These are phyloP conservation scores for Alternaria burnsii DNA, from an alignment of 2,329 filamentous ascomycete genomes.

Conservation along the genomic window DNA sequence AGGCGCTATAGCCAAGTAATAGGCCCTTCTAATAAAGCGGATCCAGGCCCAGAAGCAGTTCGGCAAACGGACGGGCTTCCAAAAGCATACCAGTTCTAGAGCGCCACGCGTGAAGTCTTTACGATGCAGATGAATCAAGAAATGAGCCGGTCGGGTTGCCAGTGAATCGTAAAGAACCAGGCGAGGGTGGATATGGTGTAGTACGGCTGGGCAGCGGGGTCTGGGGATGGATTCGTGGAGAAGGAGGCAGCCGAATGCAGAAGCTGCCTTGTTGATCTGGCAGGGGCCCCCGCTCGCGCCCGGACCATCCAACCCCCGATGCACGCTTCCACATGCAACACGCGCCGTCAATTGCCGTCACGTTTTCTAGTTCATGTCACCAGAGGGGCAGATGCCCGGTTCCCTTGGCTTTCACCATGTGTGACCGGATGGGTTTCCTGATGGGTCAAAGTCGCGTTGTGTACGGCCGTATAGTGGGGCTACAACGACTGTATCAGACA, in stretches of 20 bases:
- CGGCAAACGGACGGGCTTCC: conserved; percentile 26
- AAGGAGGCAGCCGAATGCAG: conserved; percentile 17
- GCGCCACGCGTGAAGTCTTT: conserved; percentile 5
- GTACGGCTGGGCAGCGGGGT: conserved; percentile 11
- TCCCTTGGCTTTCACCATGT: conserved; percentile 20
- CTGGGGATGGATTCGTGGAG: conserved; percentile 30
- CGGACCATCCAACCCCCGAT: conserved; percentile 26
- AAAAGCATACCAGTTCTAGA: conserved; percentile 16
- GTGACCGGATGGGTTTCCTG: conserved; percentile 33
- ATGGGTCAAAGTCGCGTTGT: conserved; percentile 20
- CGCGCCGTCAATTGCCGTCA: conserved; percentile 13
- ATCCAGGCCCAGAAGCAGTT: conserved; percentile 23
- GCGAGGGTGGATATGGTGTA: conserved; percentile 8
- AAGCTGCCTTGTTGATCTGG: conserved; percentile 16
- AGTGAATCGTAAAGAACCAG: conserved; percentile 11
- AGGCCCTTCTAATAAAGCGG: conserved; percentile 22
- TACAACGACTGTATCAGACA: conserved; percentile 6
- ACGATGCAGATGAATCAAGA: conserved; percentile 18
- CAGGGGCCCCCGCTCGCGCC: conserved; percentile 12
- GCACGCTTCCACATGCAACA: conserved; percentile 15
- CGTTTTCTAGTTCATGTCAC: conserved; percentile 9
- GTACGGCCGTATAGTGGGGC: conserved; percentile 8
- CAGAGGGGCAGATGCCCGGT: conserved; percentile 12
- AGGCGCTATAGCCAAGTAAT: conserved; percentile 1
- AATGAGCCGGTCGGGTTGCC: conserved; percentile 5